Base-by-base conservation (phyloP, 495 filamentous ascomycete genomes). In the Apodospora peruviana region DNA sequence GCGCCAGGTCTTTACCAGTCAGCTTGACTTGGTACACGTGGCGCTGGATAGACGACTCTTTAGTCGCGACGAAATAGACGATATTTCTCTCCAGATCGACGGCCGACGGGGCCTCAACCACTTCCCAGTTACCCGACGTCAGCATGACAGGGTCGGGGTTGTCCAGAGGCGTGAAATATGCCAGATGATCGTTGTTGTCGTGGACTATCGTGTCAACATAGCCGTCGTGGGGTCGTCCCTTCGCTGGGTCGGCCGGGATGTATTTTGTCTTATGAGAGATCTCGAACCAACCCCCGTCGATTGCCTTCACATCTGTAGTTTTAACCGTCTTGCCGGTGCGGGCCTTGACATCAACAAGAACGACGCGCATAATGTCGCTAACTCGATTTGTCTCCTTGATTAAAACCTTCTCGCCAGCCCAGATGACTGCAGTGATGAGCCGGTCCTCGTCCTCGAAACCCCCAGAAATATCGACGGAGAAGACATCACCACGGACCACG, bases 241-340 rank as follows among this genome's bases (percentile, higher is more conserved):
- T 90, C 19, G 65, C 55, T 32, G 86, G 81, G 62, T 95, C 86
- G 2, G 90, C 86, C 7, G 93, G 94, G 45, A 98, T 85, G 59
- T 85, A 95, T 48, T 73, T 79, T 3, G 93, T 96, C 23, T 83
- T 78, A 55, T 97, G 83, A 1, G 90, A 86, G 29, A 96, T 87
- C 66, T 98, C 93, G 53, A 97, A 93, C 93, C 93, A 98, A 37
- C 93, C 93, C 11, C 91, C 91, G 64, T 98, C 93, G 5, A 96
- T 69, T 22, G 79, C 78, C 44, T 81, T 77, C 48, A 97, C 82
- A 64, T 98, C 82, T 17, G 83, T 74, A 12, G 80, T 82, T 46
- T 91, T 75, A 36, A 95, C 83, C 10, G 90, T 79, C 62, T 85
- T 88, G 14, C 88, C 90, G n/a, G 77, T 83, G 27, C 88, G 81